These are phyloP conservation scores for Elsinoe perseae DNA, from an alignment of 2,329 filamentous ascomycete species.

Conservation along the genomic window DNA sequence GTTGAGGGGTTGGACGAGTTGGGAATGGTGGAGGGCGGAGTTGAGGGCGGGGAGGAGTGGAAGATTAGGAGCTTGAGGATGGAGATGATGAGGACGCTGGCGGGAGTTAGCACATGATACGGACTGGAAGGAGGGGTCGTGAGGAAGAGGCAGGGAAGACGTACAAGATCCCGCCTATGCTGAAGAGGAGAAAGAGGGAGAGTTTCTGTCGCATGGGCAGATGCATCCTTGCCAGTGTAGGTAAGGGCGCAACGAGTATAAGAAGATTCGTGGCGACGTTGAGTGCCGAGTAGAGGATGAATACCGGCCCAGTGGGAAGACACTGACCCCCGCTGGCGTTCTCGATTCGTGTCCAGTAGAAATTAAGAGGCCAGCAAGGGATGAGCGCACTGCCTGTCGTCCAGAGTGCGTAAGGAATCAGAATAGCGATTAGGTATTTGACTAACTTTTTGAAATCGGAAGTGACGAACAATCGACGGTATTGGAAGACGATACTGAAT, in stretches of 20 bases:
- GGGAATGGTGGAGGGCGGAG: neutral
- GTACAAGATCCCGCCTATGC: slow-evolving; percentile 27
- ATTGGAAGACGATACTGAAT: slow-evolving; percentile 41
- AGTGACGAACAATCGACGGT: slow-evolving; percentile 39
- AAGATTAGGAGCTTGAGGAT: slow-evolving; percentile 6
- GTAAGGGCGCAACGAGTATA: slow-evolving; percentile 28
- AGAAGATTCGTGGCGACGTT: slow-evolving; percentile 30
- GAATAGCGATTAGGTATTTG: slow-evolving; percentile 34
- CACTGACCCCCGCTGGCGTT: slow-evolving; percentile 28
- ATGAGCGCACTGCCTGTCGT: slow-evolving; percentile 33
- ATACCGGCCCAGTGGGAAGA: slow-evolving; percentile 34
- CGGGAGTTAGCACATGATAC: neutral
- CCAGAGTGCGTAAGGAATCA: slow-evolving; percentile 27
- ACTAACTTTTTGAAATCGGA: slow-evolving; percentile 34
- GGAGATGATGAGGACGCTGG: slow-evolving; percentile 1
- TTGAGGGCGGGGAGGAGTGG: neutral
- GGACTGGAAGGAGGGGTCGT: neutral
- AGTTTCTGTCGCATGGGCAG: slow-evolving; percentile 26
- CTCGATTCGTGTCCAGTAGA: slow-evolving; percentile 33
- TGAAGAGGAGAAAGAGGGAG: slow-evolving; percentile 29
- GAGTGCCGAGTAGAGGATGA: slow-evolving; percentile 21
- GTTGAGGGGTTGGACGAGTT: neutral
- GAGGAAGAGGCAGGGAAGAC: slow-evolving; percentile 21
- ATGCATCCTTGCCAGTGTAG: slow-evolving; percentile 26
- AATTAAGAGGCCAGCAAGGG: slow-evolving; percentile 35